A percentile compares a stretch with the other conserved stretches of the same genome.
Evolutionary conservation across 2,329 filamentous ascomycete genomes (phyloP).

Genomic region (Colletotrichum tropicale): DNA sequence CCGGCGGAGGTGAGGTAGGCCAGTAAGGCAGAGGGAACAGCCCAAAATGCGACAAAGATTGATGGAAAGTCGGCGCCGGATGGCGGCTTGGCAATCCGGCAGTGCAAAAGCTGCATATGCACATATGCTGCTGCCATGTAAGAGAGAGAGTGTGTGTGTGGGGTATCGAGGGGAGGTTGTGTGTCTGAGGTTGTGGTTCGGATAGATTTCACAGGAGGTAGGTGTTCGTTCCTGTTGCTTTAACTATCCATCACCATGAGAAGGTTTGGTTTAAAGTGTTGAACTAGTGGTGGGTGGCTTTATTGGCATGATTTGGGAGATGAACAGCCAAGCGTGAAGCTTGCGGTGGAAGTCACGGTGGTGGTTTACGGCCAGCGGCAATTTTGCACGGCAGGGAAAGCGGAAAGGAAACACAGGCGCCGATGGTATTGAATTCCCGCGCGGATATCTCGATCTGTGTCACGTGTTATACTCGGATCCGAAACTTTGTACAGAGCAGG

Average conservation of each 20-base stretch:
- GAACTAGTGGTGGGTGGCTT: background rate
- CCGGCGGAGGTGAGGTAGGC: background rate
- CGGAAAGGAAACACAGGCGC: background rate
- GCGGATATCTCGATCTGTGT: background rate
- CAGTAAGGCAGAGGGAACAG: background rate
- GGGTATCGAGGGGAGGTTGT: background rate
- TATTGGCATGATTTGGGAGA: background rate
- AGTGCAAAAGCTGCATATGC: background rate
- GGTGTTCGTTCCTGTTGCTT: too few relatives aligned
- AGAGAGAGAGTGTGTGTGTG: background rate
- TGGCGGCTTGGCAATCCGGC: constrained; percentile 18
- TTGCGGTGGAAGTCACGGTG: background rate
- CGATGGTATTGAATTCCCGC: background rate
- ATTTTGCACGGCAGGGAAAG: background rate
- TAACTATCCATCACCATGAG: background rate
- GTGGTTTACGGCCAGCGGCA: background rate
- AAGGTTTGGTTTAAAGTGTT: background rate
- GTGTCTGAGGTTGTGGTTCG: background rate
- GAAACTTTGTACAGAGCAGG: background rate
- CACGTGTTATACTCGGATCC: background rate
- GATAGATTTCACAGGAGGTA: background rate
- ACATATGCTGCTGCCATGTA: background rate
- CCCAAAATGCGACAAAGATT: background rate
- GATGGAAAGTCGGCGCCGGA: constrained; percentile 9
- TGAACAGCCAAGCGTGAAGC: background rate